These are phyloP conservation scores for Teunomyces funiuensis DNA, from an alignment of 805 yeast species.

Conservation along the genomic window DNA sequence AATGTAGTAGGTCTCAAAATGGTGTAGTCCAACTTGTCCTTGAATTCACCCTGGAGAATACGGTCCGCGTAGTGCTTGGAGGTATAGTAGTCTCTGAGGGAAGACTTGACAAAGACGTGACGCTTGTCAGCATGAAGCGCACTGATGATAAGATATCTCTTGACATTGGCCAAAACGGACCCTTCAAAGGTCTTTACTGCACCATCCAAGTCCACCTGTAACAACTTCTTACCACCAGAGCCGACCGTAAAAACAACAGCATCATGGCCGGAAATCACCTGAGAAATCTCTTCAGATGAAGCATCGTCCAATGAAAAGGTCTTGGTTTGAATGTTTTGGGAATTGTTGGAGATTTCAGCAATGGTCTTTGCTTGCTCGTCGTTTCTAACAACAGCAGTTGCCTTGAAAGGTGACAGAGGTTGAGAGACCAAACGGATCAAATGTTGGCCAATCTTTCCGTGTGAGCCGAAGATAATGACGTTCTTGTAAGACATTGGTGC, in stretches of 20 bases:
- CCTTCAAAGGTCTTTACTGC: slow-evolving; percentile 60
- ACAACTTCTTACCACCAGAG: slow-evolving; percentile 55
- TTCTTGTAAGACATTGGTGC: slow-evolving; percentile 3
- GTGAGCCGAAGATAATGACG: slow-evolving; percentile 52
- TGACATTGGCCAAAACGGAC: slow-evolving; percentile 40
- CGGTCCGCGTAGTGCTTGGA: slow-evolving; percentile 64
- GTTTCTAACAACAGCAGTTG: slow-evolving; percentile 47
- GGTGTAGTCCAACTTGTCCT: slow-evolving; percentile 49
- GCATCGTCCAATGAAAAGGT: slow-evolving; percentile 41
- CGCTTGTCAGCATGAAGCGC: slow-evolving; percentile 57
- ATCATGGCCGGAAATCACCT: slow-evolving; percentile 45
- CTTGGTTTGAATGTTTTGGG: slow-evolving; percentile 26
- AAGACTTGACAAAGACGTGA: slow-evolving; percentile 39
- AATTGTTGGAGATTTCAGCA: slow-evolving; percentile 31
- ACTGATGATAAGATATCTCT: slow-evolving; percentile 53
- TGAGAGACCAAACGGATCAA: slow-evolving; percentile 37
- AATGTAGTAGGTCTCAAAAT: slow-evolving; percentile 56
- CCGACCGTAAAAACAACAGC: slow-evolving; percentile 65
- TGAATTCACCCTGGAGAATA: slow-evolving; percentile 35
- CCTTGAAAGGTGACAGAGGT: slow-evolving; percentile 17
- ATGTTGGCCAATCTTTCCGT: slow-evolving; percentile 58
- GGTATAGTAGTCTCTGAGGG: slow-evolving; percentile 49
- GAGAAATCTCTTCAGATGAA: slow-evolving; percentile 31
- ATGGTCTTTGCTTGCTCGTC: slow-evolving; percentile 45
- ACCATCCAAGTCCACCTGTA: slow-evolving; percentile 62